Evolutionary conservation across 257 asterid genomes (phyloP), one percentile per base, ranked within the genome.

Genomic region (Fraxinus pennsylvanica): DNA sequence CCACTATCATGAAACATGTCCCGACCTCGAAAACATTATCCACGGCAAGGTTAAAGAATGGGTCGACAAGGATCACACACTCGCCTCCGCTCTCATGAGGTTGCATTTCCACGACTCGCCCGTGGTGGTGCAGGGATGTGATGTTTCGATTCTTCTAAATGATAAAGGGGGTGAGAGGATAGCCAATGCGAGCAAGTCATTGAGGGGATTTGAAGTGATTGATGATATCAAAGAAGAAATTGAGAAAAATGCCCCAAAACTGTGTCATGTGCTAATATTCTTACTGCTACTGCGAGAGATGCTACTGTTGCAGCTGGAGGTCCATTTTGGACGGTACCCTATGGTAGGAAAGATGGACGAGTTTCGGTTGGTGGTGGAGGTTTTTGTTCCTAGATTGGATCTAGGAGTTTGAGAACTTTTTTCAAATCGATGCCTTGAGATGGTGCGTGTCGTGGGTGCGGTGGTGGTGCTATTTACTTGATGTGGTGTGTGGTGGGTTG

Each of bases 211-310:
- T 65, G 82, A 85, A 45, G 76, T 84, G 22, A 88, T 90, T 27
- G 59, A 85, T 30, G 92, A 85, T 74, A 88, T 88, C 79, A 90
- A 90, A 41, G 50, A 81, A 15, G 90, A 81, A 54, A 83, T 90
- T 3, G 94, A 90, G 79, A 82, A 74, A 63, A 59, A 22, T 90
- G 94, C 59, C 94, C 94, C 3, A 84, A 78, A 29, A 88, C 82
- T 0, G 92, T 90, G 73, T 87, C 94, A 0, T 88, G 94, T 66
- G 94, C 94, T 57, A 91, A 90, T 82, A 88, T 90, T 4, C 89
- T 88, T 4, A 83, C 94, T 0, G 81, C 88, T 0, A 86, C 84
- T 22, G 90, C 94, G 0, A 73, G 94, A 21, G 94, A 90, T n/a
- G 91, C 94, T 30, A 88, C 94, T 0, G 85, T 82, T 0, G 74